Conservation (phyloP, 768 basidiomycete genomes). For the Tremella fuciformis region DNA sequence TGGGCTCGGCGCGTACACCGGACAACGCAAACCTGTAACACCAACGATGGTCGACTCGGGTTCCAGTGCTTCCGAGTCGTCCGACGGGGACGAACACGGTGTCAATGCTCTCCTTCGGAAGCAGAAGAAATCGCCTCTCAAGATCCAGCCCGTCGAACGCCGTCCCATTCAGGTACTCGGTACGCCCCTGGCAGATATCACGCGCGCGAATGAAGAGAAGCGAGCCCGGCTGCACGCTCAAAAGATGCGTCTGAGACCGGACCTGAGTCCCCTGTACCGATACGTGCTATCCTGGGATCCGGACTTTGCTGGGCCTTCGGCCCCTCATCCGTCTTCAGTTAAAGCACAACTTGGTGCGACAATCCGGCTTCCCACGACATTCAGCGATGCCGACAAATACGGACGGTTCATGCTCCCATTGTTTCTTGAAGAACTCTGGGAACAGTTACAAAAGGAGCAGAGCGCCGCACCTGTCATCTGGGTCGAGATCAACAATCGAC, state of each 20-base stretch:
- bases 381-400: conserved; percentile 67
- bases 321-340: conserved; percentile 61
- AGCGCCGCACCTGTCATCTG: conserved; percentile 55
- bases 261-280: conserved; percentile 74
- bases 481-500: conserved; percentile 66
- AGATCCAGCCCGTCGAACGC: conserved; percentile 29
- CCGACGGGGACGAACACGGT: conserved; percentile 41
- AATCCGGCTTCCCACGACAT: conserved; percentile 63
- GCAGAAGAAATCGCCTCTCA: conserved; percentile 60
- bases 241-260: conserved; percentile 72
- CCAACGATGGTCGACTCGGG: conserved; percentile 25
- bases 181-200: conserved; percentile 14
- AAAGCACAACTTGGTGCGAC: conserved; percentile 49
- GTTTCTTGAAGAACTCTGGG: conserved; percentile 84
- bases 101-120: conserved; percentile 62
- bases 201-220: conserved; percentile 57
- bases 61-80: conserved; percentile 43
- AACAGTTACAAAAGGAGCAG: conserved; percentile 74
- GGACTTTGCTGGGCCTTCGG: conserved; percentile 58
- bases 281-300: conserved; percentile 83
- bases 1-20: conserved; percentile 37
- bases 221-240: conserved; percentile 64
- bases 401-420: conserved; percentile 75
- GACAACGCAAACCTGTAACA: conserved; percentile 14
- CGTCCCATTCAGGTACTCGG: conserved; percentile 33